A percentile compares a stretch with the other conserved stretches of the same genome.
Conservation (phyloP, 2,329 filamentous ascomycete species). For the Acephala macrosclerotiorum region DNA sequence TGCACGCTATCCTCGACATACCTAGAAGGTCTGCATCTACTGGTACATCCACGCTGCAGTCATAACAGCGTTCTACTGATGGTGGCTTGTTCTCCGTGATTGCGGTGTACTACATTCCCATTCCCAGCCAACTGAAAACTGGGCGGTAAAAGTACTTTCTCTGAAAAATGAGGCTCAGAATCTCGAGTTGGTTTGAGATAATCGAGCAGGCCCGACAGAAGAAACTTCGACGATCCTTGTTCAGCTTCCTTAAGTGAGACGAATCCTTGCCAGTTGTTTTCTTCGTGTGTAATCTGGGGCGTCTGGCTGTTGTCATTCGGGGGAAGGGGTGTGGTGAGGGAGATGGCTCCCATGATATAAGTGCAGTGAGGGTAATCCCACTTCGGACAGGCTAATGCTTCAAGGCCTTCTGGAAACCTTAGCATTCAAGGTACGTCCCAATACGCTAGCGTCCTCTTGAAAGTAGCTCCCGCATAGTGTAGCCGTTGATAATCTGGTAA, state of each 20-base stretch:
- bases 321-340: neutral
- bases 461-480: neutral
- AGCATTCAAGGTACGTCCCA: neutral
- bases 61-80: neutral
- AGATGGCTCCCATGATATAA: neutral
- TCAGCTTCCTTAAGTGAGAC: neutral
- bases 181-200: neutral
- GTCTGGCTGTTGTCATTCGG: neutral
- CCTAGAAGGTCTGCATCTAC: neutral
- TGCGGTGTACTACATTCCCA: neutral
- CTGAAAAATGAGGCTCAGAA: neutral
- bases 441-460: neutral
- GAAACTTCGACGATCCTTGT: neutral
- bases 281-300: neutral
- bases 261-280: neutral
- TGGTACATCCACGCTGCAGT: neutral
- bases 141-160: neutral
- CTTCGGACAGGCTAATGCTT: neutral
- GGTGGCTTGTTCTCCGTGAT: neutral
- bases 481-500: conserved; percentile 1
- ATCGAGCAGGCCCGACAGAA: conserved; percentile 1
- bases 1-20: neutral
- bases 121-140: neutral
- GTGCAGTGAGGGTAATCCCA: neutral
- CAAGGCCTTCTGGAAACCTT: neutral